These are phyloP conservation scores for Lolium multiflorum DNA, from an alignment of 176 grass and related monocot species.

Conservation along the genomic window DNA sequence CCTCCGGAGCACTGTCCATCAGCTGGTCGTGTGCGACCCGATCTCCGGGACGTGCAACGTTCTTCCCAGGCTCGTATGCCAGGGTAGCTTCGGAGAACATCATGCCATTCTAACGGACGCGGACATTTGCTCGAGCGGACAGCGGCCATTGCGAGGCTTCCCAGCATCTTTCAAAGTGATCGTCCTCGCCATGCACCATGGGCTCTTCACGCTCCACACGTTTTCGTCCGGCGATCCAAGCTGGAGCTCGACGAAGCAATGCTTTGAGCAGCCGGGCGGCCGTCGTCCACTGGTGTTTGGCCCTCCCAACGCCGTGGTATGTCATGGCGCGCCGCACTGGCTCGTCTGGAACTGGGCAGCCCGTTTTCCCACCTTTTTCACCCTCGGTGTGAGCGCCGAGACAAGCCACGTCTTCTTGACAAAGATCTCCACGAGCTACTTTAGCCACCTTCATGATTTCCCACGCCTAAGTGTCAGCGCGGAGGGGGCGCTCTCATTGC, in stretches of 20 bases:
- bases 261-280: neutral
- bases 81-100: too few relatives aligned
- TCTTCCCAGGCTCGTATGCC: too few relatives aligned
- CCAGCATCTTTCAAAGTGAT: too few relatives aligned
- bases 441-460: neutral
- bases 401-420: neutral
- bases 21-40: too few relatives aligned
- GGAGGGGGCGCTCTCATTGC: neutral
- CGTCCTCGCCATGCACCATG: too few relatives aligned
- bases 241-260: neutral
- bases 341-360: neutral
- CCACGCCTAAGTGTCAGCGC: neutral
- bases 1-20: too few relatives aligned
- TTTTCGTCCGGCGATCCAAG: neutral
- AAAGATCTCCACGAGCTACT: neutral
- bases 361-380: neutral
- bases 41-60: too few relatives aligned
- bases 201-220: neutral
- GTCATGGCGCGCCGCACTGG: neutral
- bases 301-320: neutral
- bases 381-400: neutral
- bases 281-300: neutral
- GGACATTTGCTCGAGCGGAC: too few relatives aligned
- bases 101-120: too few relatives aligned
- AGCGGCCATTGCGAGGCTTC: too few relatives aligned